These are phyloP conservation scores for Trametes cinnabarina DNA, from an alignment of 768 basidiomycete genomes.

Conservation along the genomic window DNA sequence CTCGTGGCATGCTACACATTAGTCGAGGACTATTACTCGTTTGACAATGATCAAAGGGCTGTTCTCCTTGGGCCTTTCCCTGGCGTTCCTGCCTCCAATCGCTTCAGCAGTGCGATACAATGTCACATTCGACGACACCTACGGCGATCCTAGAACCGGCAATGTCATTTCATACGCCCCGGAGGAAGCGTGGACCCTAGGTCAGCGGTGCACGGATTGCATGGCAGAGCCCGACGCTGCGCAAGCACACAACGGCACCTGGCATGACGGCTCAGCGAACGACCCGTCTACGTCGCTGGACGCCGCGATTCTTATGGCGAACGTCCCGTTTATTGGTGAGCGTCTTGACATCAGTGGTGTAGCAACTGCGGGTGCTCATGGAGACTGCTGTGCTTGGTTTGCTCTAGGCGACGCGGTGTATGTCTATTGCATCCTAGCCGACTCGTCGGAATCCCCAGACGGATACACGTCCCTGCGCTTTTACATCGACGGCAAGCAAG, in stretches of 20 bases:
- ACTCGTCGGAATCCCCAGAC: constrained; percentile 23
- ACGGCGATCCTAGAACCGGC: not conserved
- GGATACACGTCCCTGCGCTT: constrained; percentile 36
- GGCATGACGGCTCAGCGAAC: constrained; percentile 11
- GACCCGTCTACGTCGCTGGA: too few species aligned
- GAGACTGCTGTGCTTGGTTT: too few species aligned
- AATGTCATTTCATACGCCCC: constrained; percentile 2
- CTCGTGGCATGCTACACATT: not conserved
- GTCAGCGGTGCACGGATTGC: constrained; percentile 10
- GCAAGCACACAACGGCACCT: constrained; percentile 7
- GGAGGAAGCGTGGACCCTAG: not conserved
- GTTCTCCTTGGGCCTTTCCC: not conserved
- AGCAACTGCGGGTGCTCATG: too few species aligned
- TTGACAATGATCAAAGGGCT: not conserved
- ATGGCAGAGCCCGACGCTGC: constrained; percentile 2
- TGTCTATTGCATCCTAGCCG: constrained; percentile 38
- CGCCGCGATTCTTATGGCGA: too few species aligned
- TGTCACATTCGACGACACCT: constrained; percentile 8
- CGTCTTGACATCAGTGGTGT: too few species aligned
- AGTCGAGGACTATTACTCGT: not conserved
- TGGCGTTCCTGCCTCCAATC: not conserved
- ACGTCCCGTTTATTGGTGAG: too few species aligned
- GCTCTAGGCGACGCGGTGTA: constrained; percentile 40
- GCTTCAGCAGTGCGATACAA: not conserved
- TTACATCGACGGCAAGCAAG: constrained; percentile 34